Base-by-base conservation (phyloP, 2,329 filamentous ascomycete species). In the Tolypocladium endophyticum region DNA sequence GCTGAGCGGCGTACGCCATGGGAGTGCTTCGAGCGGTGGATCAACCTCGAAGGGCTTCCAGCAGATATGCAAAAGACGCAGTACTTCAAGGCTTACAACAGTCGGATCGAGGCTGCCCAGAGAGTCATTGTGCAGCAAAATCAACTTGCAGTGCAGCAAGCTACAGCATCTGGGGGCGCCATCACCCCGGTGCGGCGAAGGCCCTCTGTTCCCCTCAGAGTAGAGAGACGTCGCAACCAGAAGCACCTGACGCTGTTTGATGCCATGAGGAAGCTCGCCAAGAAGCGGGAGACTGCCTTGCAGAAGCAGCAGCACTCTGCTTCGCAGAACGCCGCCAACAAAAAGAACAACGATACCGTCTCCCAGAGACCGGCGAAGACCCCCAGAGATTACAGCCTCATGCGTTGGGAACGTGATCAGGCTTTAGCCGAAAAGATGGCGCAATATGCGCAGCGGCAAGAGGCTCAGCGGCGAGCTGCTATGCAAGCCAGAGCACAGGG, bases 11-110 rank as follows among this genome's bases (percentile, higher is more conserved):
- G 94, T 55, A 97, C 93, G 3, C 92, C 93, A 0, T 99, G 94
- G 94, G 94, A 99, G 75, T 99, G 94, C 71, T 99, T 99, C 67
- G 94, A 99, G 74, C 85, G 94, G 52, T 99, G 93, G 93, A 89
- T 97, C 59, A 87, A 89, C 65, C 78, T 97, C 16, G 94, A 97
- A 74, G 92, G 92, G 1, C 79, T 97, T 43, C 93, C 94, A 5
- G 85, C 88, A 14, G 94, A 99, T 64, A 95, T 97, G 88, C 87
- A 89, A 23, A 96, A 96, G 76, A 96, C 91, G 0, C 88, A 92
- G 53, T 99, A 97, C 71, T 99, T 97, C 80, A 90, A 92, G 68
- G 75, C 82, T 1, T 87, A 87, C 69, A 85, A 83, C 64, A 76
- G 74, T 12, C 76, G 85, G 35, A 85, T 87, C 35, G 83, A 87